Evolutionary conservation across 148 eudicot genomes (phyloP).

Genomic region (Dianthus caryophyllus): DNA sequence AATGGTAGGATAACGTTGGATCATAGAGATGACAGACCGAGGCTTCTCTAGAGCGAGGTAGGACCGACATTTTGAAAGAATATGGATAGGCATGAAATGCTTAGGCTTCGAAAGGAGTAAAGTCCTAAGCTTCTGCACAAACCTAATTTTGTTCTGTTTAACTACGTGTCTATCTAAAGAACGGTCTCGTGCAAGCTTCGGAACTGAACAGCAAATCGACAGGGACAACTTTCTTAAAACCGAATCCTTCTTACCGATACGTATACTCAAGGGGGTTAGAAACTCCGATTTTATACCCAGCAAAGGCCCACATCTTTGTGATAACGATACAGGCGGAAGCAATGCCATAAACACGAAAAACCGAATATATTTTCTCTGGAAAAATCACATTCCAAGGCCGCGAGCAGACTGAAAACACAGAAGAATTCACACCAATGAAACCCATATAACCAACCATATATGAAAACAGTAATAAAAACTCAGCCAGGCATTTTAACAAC

Average conservation of each 20-base stretch:
- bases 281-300: slow-evolving; percentile 28
- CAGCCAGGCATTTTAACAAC: no score
- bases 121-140: slow-evolving; percentile 77
- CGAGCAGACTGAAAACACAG: no score
- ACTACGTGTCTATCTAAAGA: slow-evolving; percentile 73
- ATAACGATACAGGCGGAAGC: slow-evolving; percentile 18
- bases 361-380: no score
- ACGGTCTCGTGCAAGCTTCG: slow-evolving; percentile 63
- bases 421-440: no score
- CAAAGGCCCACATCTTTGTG: slow-evolving; percentile 16
- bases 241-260: slow-evolving; percentile 11
- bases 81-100: slow-evolving; percentile 68
- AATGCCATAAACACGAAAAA: no score
- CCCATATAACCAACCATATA: no score
- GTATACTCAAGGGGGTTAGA: slow-evolving; percentile 12
- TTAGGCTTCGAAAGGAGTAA: slow-evolving; percentile 88
- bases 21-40: slow-evolving; percentile 65
- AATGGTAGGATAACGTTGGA: slow-evolving; percentile 74
- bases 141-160: slow-evolving; percentile 71
- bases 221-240: slow-evolving; percentile 20
- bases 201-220: slow-evolving; percentile 40
- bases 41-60: slow-evolving; percentile 59
- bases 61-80: slow-evolving; percentile 68
- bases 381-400: no score
- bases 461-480: no score